Evolutionary conservation across 2,329 filamentous ascomycete species (phyloP), one percentile per base, ranked within the genome.

Genomic region (Hypoxylon sp.): DNA sequence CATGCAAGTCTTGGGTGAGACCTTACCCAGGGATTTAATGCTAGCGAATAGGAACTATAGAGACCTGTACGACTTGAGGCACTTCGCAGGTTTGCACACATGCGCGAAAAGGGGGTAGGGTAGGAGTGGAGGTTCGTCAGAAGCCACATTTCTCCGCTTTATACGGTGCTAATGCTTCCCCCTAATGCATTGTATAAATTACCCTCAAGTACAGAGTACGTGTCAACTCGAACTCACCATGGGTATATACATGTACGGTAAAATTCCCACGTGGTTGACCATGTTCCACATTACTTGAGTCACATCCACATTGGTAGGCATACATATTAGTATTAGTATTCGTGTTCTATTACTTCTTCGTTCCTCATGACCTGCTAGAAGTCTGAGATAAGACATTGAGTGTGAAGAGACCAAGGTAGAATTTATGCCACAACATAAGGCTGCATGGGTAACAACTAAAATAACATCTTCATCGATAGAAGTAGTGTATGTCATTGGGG

Each of bases 91-190:
- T 48, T 35, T 65, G 63, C 42, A 31, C 33, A 42, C 22, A 31
- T 31, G 53, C 11, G 29, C 19, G 56, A 44, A 46, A 56, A 56
- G 42, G 42, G 52, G 50, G 51, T 14, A 47, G 24, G 50, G 48
- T 53, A 52, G 44, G 44, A 47, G 46, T 42, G 66, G 56, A 67
- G 52, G 63, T 51, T 19, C 47, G 63, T 65, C 51, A 66, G 35
- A 67, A 67, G 70, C 58, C 63, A 56, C 55, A 39, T 51, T 64
- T 67, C 68, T 71, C 68, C 68, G 65, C 66, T 69, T 67, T 68
- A 69, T 71, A 71, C 59, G 64, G 56, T 64, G 58, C 35, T 44
- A 65, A 68, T 70, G 61, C 65, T 50, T 59, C 61, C 17, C 17
- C 17, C 55, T 57, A 35, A 63, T 65, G 62, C 58, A 56, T 57